Evolutionary conservation across 495 filamentous ascomycete species (phyloP).

Genomic region (Penicillium salamii): DNA sequence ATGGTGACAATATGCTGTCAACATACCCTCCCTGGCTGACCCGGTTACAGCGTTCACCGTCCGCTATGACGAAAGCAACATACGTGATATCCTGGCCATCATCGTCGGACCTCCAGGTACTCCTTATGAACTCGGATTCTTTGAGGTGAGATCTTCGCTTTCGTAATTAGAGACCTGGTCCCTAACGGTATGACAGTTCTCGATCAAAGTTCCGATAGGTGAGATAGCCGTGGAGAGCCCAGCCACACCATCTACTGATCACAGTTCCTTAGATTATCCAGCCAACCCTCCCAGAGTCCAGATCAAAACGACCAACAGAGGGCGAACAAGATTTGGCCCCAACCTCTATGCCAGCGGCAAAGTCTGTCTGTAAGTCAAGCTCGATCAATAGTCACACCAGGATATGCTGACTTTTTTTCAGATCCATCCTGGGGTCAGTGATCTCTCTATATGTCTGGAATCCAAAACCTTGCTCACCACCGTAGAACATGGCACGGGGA

Average conservation of each 20-base stretch:
- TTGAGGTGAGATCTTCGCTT: slow-evolving; percentile 59
- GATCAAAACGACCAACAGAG: slow-evolving; percentile 81
- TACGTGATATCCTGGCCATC: slow-evolving; percentile 82
- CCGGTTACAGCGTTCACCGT: slow-evolving; percentile 42
- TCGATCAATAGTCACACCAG: slow-evolving; percentile 11
- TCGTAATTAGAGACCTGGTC: not conserved
- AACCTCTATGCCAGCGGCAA: slow-evolving; percentile 92
- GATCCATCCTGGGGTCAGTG: slow-evolving; percentile 84
- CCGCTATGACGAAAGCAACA: slow-evolving; percentile 78
- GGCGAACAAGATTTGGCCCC: slow-evolving; percentile 87
- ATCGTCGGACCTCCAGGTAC: slow-evolving; percentile 93
- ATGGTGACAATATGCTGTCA: no score
- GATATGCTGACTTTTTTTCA: slow-evolving; percentile 23
- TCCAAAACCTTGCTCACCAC: not conserved
- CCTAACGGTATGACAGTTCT: slow-evolving; percentile 23
- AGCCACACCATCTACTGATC: slow-evolving; percentile 2
- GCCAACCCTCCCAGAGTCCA: slow-evolving; percentile 73
- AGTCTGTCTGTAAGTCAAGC: slow-evolving; percentile 73
- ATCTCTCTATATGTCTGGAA: not conserved
- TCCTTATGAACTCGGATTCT: slow-evolving; percentile 96
- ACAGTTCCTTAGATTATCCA: slow-evolving; percentile 67
- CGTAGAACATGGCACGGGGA: slow-evolving; percentile 88
- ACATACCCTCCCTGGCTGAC: no score
- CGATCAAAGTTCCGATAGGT: slow-evolving; percentile 36
- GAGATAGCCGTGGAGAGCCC: not conserved